Percentiles rank a stretch among this genome's conserved stretches.
Evolutionary conservation across 75 land plant genomes (phyloP).

Genomic region (Sequoia sempervirens): DNA sequence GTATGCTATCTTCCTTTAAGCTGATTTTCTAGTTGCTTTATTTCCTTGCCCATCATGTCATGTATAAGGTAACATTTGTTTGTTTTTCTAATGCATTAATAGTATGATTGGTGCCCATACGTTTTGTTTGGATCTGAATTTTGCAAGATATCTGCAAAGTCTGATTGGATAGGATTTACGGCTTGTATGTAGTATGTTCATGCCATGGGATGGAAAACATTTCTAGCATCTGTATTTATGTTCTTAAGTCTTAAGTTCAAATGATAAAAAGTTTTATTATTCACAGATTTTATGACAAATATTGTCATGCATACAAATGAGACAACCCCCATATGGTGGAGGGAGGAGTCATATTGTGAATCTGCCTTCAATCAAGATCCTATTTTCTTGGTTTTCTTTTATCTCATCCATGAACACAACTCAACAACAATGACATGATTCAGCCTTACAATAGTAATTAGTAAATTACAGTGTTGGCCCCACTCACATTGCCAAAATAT

Average conservation of each 20-base stretch:
- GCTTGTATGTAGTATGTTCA: neutral
- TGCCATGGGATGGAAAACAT: neutral
- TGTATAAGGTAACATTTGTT: neutral
- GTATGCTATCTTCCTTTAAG: slow-evolving; percentile 19
- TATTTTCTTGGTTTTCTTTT: neutral
- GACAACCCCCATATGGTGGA: neutral
- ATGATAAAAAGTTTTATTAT: neutral
- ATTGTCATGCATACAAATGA: neutral
- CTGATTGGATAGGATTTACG: neutral
- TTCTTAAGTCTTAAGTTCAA: neutral
- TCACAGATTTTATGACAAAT: neutral
- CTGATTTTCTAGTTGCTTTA: neutral
- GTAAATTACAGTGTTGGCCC: neutral
- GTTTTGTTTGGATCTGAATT: neutral
- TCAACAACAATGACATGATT: neutral
- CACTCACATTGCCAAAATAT: neutral
- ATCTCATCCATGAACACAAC: neutral
- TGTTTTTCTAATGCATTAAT: neutral
- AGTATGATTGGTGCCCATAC: neutral
- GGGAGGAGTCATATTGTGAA: neutral
- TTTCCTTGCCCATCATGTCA: neutral
- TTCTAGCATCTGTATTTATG: neutral
- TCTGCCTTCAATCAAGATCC: neutral
- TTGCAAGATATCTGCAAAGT: neutral
- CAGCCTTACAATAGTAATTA: neutral